Evolutionary conservation across 805 yeast species (phyloP).

Genomic region (Millerozyma acaciae): DNA sequence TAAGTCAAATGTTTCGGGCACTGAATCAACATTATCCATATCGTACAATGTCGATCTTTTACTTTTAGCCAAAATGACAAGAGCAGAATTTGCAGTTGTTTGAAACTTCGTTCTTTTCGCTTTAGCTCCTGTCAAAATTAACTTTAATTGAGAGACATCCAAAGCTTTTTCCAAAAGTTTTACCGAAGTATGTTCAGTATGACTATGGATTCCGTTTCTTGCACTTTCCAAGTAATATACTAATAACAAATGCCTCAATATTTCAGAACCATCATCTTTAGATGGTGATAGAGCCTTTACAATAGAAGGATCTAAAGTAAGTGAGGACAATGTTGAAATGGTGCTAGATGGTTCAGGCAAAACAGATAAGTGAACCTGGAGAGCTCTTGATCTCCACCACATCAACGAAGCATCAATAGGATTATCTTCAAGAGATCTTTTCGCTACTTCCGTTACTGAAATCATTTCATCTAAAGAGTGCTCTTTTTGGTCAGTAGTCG

Average conservation of each 20-base stretch:
- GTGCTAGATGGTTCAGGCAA: constrained; percentile 58
- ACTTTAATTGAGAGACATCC: constrained; percentile 54
- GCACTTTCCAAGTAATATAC: constrained; percentile 64
- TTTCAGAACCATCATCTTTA: constrained; percentile 24
- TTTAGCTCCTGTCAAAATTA: constrained; percentile 79
- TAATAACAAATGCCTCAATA: constrained; percentile 37
- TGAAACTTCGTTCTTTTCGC: constrained; percentile 88
- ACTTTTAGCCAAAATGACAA: constrained; percentile 71
- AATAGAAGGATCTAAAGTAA: constrained; percentile 32
- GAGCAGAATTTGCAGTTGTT: constrained; percentile 61
- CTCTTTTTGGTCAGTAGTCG: constrained; percentile 27
- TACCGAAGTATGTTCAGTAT: constrained; percentile 57
- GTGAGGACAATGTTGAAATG: constrained; percentile 39
- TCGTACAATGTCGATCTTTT: constrained; percentile 23
- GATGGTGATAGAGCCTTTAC: constrained; percentile 27
- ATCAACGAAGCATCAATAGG: constrained; percentile 44
- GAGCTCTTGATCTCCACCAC: constrained; percentile 77
- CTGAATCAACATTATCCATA: constrained; percentile 15
- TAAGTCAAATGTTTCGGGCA: constrained; percentile 58
- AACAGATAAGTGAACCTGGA: constrained; percentile 62
- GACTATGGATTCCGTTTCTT: constrained; percentile 57
- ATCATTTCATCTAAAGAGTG: constrained; percentile 25
- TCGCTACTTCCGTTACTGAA: constrained; percentile 7
- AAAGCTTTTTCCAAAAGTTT: constrained; percentile 55
- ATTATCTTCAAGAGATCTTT: constrained; percentile 12